Evolutionary conservation across 257 asterid genomes (phyloP), one percentile per base, ranked within the genome.

Genomic region (Gentiana straminea): DNA sequence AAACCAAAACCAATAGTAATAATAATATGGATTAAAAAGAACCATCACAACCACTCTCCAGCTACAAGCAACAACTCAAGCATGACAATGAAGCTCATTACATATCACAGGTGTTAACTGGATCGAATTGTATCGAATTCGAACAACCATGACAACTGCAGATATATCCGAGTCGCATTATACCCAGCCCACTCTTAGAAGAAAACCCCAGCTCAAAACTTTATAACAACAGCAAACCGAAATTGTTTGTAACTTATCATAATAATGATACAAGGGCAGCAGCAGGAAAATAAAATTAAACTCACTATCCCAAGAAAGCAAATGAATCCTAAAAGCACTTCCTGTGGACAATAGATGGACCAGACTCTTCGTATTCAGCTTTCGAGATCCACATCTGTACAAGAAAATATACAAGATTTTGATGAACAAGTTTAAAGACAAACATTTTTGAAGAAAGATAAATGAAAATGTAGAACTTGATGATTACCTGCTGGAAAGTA

Each of bases 331-430:
- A 75, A 70, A 75, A 75, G 75, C 81, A 75, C 64, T 75, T 75
- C 58, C 81, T 75, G 77, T 75, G 81, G 56, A 75, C 81, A 41
- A 75, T 75, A 34, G 81, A 71, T 50, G 81, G 81, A 48, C 81
- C 81, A 51, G 81, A 71, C 74, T 75, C 81, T 3, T 75, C 81
- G 11, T 75, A 71, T 49, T 75, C 81, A 3, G 68, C 71, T 75
- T 72, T 75, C 3, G 81, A 75, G 52, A 75, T 75, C 81, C 81
- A 75, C 81, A 75, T 75, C 81, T 75, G 78, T 13, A 36, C 43
- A 60, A 33, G 5, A n/a, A 39, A 39, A 39, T 7, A 10, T 4
- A 5, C 46, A 41, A 41, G 8, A 41, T 10, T 41, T 41, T 41
- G 5, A 41, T 41, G 46, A 4, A 41, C 46, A 10, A 41, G 9